Percentiles rank a stretch among this genome's conserved stretches.
phyloP scores from a whole-genome alignment of 2,329 filamentous ascomycete species.

The Apiospora malaysiana region DNA sequence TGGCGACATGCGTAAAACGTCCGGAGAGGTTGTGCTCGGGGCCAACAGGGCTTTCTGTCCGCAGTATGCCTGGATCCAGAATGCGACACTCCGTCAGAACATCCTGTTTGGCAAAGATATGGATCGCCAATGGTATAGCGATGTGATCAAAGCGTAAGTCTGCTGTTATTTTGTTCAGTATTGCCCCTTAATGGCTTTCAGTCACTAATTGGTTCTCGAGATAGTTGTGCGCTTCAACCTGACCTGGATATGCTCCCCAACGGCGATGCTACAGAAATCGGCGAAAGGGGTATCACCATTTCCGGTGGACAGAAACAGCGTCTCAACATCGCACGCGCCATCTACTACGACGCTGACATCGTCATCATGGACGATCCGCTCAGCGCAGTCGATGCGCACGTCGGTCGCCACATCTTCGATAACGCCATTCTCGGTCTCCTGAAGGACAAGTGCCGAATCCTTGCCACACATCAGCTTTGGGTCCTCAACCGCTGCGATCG shows the following conservation, averaged over 20 bases:
- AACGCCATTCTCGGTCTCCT: conserved; percentile 90
- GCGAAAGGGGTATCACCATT: conserved; percentile 92
- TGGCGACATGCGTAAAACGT: conserved; percentile 89
- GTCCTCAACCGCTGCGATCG: conserved; percentile 89
- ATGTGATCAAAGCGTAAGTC: conserved; percentile 78
- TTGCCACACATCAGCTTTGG: conserved; percentile 95
- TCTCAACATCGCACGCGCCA: conserved; percentile 87
- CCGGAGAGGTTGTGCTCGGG: conserved; percentile 75
- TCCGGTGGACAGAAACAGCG: conserved; percentile 96
- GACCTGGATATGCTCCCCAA: conserved; percentile 94
- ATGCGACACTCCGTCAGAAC: conserved; percentile 84
- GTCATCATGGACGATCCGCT: conserved; percentile 74
- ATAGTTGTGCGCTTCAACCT: conserved; percentile 76
- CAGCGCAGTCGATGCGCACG: conserved; percentile 72
- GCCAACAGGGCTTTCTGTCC: conserved; percentile 89
- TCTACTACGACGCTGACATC: conserved; percentile 72
- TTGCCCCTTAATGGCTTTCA: background rate
- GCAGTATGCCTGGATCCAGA: conserved; percentile 98
- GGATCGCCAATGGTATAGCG: conserved; percentile 78
- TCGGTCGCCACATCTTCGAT: conserved; percentile 83
- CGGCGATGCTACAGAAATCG: conserved; percentile 89
- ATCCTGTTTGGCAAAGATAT: conserved; percentile 86
- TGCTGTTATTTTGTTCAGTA: background rate
- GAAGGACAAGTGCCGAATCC: conserved; percentile 85
- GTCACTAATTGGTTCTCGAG: background rate